These are phyloP conservation scores for Taiwanofungus camphoratus DNA, from an alignment of 1,284 basidiomycete species.

Conservation along the genomic window DNA sequence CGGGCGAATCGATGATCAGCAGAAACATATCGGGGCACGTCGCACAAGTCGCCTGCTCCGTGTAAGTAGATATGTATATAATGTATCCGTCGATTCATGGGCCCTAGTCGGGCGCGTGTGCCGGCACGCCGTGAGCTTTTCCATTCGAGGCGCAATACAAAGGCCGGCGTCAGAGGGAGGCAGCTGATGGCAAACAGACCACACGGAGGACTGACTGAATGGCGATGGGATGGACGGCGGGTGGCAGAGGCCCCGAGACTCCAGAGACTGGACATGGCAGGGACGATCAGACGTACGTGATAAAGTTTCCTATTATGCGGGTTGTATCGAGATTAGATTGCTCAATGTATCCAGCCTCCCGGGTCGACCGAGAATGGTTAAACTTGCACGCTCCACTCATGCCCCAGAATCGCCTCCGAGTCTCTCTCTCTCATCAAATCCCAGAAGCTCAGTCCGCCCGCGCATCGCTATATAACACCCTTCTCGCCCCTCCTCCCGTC, in stretches of 20 bases:
- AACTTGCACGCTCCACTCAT: conserved; percentile 12
- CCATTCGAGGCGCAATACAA: too few species aligned
- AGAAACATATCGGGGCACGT: too few species aligned
- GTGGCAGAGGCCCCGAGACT: neutral
- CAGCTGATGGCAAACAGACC: too few species aligned
- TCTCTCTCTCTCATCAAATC: neutral
- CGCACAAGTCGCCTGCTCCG: too few species aligned
- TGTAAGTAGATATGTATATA: too few species aligned
- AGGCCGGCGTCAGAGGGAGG: neutral
- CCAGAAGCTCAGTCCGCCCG: conserved; percentile 5
- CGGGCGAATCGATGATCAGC: too few species aligned
- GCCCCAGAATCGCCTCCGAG: too few species aligned
- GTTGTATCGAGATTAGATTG: conserved; percentile 8
- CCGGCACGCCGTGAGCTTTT: too few species aligned
- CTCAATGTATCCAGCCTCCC: conserved; percentile 6
- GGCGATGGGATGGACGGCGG: neutral
- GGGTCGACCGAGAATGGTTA: conserved; percentile 4
- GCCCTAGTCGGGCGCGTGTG: too few species aligned
- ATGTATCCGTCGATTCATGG: too few species aligned
- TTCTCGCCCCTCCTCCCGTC: conserved; percentile 15
- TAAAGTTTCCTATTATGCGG: neutral
- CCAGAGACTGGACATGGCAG: neutral
- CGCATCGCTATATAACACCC: conserved; percentile 22
- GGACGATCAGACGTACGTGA: conserved; percentile 8
- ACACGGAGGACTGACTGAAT: conserved; percentile 1